These are phyloP conservation scores for Brassica juncea DNA, from an alignment of 345 rosid species.

Conservation along the genomic window DNA sequence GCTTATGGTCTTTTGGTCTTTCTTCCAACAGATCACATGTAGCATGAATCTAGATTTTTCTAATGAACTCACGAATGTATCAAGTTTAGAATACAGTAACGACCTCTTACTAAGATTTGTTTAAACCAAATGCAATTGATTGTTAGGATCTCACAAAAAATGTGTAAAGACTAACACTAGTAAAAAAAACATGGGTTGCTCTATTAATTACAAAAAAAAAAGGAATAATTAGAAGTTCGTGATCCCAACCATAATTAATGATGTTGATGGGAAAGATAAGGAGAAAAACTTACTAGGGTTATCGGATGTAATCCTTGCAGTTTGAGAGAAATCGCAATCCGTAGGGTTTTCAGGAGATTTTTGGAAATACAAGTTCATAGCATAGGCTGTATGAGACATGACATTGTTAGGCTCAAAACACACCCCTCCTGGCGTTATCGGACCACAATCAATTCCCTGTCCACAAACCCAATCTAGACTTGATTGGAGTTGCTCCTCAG, in stretches of 20 bases:
- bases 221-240: not conserved
- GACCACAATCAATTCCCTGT: constrained; percentile 59
- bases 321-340: constrained; percentile 72
- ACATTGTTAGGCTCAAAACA: constrained; percentile 78
- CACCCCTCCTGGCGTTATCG: constrained; percentile 66
- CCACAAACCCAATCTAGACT: constrained; percentile 78
- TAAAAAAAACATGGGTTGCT: not conserved
- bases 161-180: not conserved
- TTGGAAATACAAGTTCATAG: constrained; percentile 83
- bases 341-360: constrained; percentile 46
- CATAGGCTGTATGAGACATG: constrained; percentile 69
- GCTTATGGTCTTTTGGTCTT: not conserved
- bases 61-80: not conserved
- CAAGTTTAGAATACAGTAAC: not conserved
- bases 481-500: constrained; percentile 63
- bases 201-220: not conserved
- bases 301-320: constrained; percentile 59
- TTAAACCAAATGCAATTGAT: constrained; percentile 1
- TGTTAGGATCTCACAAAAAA: not conserved
- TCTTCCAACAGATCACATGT: not conserved
- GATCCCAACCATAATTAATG: not conserved
- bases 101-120: not conserved
- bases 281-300: constrained; percentile 62
- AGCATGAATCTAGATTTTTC: not conserved
- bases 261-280: not conserved